Conservation (phyloP, 352 stramenopile species). For the Pythium aquatile region DNA sequence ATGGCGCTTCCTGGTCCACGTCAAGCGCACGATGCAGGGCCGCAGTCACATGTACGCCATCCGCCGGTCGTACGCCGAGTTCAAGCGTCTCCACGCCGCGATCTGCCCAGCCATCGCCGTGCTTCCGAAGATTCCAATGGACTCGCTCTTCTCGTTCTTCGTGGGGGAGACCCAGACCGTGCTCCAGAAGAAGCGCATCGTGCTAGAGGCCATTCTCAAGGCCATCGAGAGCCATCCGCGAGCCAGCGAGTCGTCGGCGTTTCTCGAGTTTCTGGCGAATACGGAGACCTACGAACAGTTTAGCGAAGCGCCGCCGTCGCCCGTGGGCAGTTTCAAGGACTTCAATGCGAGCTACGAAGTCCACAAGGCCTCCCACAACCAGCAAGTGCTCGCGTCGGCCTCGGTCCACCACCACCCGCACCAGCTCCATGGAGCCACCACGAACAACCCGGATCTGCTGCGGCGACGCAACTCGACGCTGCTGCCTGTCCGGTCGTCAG, state of each 20-base stretch:
- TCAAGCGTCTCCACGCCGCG: conserved; percentile 60
- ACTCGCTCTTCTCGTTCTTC: conserved; percentile 66
- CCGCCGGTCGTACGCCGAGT: conserved; percentile 64
- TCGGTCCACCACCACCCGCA: conserved; percentile 5
- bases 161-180: conserved; percentile 64
- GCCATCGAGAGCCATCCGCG: conserved; percentile 57
- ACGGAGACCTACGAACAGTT: conserved; percentile 56
- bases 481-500: conserved; percentile 9
- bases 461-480: conserved; percentile 27
- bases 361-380: conserved; percentile 21
- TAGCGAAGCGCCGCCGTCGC: conserved; percentile 30
- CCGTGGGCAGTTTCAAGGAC: conserved; percentile 27
- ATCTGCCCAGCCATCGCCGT: conserved; percentile 46
- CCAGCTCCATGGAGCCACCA: conserved; percentile 12
- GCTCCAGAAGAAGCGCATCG: conserved; percentile 63
- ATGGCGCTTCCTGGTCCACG: conserved; percentile 68
- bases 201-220: conserved; percentile 57
- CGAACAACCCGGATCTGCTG: conserved; percentile 13
- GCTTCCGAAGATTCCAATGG: conserved; percentile 47
- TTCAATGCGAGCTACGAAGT: conserved; percentile 29
- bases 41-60: conserved; percentile 49
- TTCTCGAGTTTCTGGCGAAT: conserved; percentile 67
- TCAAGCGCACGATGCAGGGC: conserved; percentile 42
- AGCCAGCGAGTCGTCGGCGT: conserved; percentile 53
- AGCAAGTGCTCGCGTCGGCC: conserved; percentile 12